Base-by-base conservation (phyloP, 2,329 filamentous ascomycete species). In the Corinectria fuckeliana region DNA sequence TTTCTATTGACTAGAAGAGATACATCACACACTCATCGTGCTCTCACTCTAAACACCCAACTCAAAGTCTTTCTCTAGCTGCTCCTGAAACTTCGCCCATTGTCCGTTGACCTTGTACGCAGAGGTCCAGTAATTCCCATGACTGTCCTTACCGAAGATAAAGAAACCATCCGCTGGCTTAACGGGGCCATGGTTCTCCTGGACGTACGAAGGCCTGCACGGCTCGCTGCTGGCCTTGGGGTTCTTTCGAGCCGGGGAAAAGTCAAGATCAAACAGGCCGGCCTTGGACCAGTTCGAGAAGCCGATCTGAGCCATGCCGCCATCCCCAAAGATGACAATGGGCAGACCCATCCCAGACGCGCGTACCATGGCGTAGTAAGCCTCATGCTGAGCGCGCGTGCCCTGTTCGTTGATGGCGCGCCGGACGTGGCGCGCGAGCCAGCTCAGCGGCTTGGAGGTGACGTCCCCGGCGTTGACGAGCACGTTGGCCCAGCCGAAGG, bases 291-390 rank as follows among this genome's bases (percentile, higher is more conserved):
- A 49, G 20, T 56, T 56, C 10, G 52, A 56, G 34, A 49, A 56
- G 2, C 44, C 49, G 9, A 56, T 47, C 20, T 56, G 52, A 14
- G 49, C 49, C 5, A 44, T 56, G 14, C 44, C 16, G 3, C 52
- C 52, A 2, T 34, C 50, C 2, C 44, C 52, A 23, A 56, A 56
- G 25, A 36, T 55, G 9, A 56, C 50, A n/a, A n/a, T n/a, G 1
- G 56, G 51, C 11, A 62, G 13, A 2, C 47, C 50, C 1, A 56
- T 56, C 5, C 51, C 30, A 0, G 56, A 55, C 5, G 59, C 59
- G 4, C 56, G 39, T 18, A 61, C 59, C 47, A 59, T 42, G 4
- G 59, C 56, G n/a, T 61, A 56, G 13, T 61, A 61, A 1, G 59
- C 59, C 18, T 61, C 59, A 16, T 59, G n/a, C 13, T 61, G 59